Base-by-base conservation (phyloP, 2,329 filamentous ascomycete species). In the Monilinia fructigena region DNA sequence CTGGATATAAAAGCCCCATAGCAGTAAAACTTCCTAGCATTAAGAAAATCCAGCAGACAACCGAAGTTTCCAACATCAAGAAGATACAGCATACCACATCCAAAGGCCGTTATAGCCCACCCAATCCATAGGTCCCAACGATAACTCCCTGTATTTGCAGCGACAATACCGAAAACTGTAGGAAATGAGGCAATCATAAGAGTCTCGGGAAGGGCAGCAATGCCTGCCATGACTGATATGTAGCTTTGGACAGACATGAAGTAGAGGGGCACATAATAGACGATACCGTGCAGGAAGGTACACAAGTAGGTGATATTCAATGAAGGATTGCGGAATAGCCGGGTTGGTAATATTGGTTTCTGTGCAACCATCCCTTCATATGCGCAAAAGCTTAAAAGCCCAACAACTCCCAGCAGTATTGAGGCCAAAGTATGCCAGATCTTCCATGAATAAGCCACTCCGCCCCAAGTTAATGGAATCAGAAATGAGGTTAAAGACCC, bases 381-480 rank as follows among this genome's bases (percentile, higher is more conserved):
- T 26, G 82, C 74, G 11, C 80, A 77, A 70, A 87, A 87, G 4
- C 72, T 76, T 2, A 82, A 69, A 6, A 90, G 75, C 2, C 83
- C 82, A 0, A 77, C 72, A 1, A 77, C 71, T 2, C 87, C 86
- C 14, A 89, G 54, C 3, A 85, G 74, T 8, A 91, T 75, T 0
- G 87, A 88, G 0, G 86, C 80, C 4, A 91, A 76, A 0, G 86
- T 88, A 1, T 81, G 79, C 80, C 83, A 88, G 10, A 81, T 85
- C 52, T 76, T 74, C 88, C 88, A 91, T 0, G 80, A 74, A 73
- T 88, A 90, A 77, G 86, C 83, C 14, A 89, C 80, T 42, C 86
- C 87, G 14, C 86, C 70, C 80, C 85, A 87, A 1, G 85, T 86
- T 3, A 89, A 74, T 0, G 85, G 83, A 63, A 89, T 85, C 45